A percentile compares a stretch with the other conserved stretches of the same genome.
Conservation (phyloP, 2,329 filamentous ascomycete genomes). For the Rutstroemia sp. region DNA sequence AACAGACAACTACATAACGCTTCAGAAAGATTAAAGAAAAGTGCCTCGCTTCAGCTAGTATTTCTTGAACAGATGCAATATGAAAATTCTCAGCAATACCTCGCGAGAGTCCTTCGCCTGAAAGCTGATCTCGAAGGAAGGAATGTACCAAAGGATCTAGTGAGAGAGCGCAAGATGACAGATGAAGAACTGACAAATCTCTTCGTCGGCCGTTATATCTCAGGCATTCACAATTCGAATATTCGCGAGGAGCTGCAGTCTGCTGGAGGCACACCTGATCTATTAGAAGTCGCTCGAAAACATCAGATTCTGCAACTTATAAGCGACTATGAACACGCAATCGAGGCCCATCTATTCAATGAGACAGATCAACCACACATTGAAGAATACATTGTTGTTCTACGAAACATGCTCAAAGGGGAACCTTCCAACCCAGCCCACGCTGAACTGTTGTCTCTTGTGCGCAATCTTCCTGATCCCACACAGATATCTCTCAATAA, state of each 20-base stretch:
- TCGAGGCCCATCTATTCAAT: conserved; percentile 42
- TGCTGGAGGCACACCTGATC: conserved; percentile 17
- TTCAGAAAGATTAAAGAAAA: conserved; percentile 42
- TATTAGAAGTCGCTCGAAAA: conserved; percentile 32
- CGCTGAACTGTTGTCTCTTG: conserved; percentile 16
- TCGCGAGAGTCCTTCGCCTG: conserved; percentile 37
- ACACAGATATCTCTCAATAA: conserved; percentile 42
- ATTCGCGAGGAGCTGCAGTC: conserved; percentile 37
- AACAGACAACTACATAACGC: conserved; percentile 45
- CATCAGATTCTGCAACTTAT: conserved; percentile 52
- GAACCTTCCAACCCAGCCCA: conserved; percentile 23
- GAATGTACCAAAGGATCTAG: conserved; percentile 8
- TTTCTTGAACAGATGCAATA: conserved; percentile 45
- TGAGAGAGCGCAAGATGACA: conserved; percentile 6
- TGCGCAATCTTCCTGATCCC: conserved; percentile 28
- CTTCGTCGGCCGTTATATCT: conserved; percentile 40
- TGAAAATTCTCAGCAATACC: conserved; percentile 45
- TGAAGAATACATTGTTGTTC: conserved; percentile 42
- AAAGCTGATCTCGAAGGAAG: conserved; percentile 30
- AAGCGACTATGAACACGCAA: conserved; percentile 45
- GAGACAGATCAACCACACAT: conserved; percentile 33
- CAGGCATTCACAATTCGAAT: conserved; percentile 42
- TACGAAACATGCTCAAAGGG: conserved; percentile 32
- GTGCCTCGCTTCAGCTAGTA: conserved; percentile 46
- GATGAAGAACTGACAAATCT: conserved; percentile 21